phyloP scores from a whole-genome alignment of 495 filamentous ascomycete genomes.

The Polyplosphaeria fusca region DNA sequence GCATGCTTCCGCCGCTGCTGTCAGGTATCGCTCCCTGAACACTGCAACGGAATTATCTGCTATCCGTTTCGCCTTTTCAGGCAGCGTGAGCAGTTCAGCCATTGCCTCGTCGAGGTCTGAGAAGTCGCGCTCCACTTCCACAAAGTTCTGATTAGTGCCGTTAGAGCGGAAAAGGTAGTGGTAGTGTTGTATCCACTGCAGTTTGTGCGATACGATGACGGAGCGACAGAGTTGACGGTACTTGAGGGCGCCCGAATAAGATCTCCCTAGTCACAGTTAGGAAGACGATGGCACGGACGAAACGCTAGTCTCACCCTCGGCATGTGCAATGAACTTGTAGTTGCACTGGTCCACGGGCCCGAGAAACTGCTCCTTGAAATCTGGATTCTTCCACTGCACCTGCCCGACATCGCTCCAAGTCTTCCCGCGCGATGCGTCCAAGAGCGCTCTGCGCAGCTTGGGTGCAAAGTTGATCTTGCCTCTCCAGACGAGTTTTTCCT shows the following conservation, averaged over 20 bases:
- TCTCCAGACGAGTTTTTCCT: constrained; percentile 66
- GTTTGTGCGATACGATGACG: constrained; percentile 53
- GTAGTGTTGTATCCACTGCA: constrained; percentile 47
- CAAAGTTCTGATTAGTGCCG: constrained; percentile 59
- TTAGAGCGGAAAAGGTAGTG: constrained; percentile 42
- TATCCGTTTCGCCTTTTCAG: constrained; percentile 51
- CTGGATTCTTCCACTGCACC: constrained; percentile 45
- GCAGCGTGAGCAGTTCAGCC: constrained; percentile 50
- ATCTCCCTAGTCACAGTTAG: constrained; percentile 14
- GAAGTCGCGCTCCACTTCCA: constrained; percentile 56
- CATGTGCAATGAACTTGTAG: constrained; percentile 54
- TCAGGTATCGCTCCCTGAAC: constrained; percentile 59
- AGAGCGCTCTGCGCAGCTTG: constrained; percentile 46
- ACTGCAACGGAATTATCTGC: constrained; percentile 53
- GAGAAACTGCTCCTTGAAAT: constrained; percentile 41
- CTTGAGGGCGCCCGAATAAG: constrained; percentile 57
- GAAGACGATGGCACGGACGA: neutral
- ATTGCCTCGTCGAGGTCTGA: constrained; percentile 54
- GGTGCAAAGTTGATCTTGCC: constrained; percentile 47
- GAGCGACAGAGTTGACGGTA: constrained; percentile 60
- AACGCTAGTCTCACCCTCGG: constrained; percentile 48
- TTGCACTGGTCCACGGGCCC: constrained; percentile 57
- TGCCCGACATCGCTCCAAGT: constrained; percentile 53
- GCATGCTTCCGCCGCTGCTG: constrained; percentile 50
- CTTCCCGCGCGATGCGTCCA: constrained; percentile 46